These are phyloP conservation scores for Daedaleopsis nitida DNA, from an alignment of 768 basidiomycete genomes.

Conservation along the genomic window DNA sequence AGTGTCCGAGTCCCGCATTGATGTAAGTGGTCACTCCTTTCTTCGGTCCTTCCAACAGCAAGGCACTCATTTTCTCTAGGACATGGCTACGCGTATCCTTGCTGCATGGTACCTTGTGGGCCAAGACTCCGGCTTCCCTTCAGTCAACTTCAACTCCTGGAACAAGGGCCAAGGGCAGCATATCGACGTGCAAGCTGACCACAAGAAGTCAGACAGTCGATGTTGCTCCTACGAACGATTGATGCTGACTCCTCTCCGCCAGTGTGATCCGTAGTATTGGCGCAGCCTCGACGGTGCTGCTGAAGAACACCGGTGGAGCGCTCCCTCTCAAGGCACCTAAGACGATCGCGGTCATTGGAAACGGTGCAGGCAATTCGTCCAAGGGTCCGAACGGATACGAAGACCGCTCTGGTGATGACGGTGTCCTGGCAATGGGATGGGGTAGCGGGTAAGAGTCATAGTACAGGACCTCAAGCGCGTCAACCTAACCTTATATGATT, in stretches of 20 bases:
- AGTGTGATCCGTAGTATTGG: constrained; percentile 57
- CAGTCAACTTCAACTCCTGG: constrained; percentile 67
- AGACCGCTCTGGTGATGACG: constrained; percentile 58
- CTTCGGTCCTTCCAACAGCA: too few relatives aligned
- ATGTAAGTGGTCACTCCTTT: constrained; percentile 25
- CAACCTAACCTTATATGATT: background rate
- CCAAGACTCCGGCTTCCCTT: constrained; percentile 64
- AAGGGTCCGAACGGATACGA: constrained; percentile 58
- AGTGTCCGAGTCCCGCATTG: constrained; percentile 59
- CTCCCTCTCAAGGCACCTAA: constrained; percentile 49
- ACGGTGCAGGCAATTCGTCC: constrained; percentile 54
- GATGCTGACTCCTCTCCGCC: background rate
- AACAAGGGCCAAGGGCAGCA: constrained; percentile 41
- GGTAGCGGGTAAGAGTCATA: constrained; percentile 32
- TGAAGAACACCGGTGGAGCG: constrained; percentile 55
- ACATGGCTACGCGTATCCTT: constrained; percentile 72
- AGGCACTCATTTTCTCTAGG: constrained; percentile 23
- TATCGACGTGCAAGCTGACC: constrained; percentile 67
- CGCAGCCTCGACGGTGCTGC: constrained; percentile 60
- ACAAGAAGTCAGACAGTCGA: constrained; percentile 38
- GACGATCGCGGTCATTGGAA: constrained; percentile 59
- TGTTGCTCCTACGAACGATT: constrained; percentile 22
- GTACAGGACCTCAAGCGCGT: background rate
- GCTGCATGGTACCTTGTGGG: constrained; percentile 65
- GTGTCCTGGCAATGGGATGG: constrained; percentile 65